phyloP scores from a whole-genome alignment of 768 basidiomycete species.

The Lentinula detonsa region DNA sequence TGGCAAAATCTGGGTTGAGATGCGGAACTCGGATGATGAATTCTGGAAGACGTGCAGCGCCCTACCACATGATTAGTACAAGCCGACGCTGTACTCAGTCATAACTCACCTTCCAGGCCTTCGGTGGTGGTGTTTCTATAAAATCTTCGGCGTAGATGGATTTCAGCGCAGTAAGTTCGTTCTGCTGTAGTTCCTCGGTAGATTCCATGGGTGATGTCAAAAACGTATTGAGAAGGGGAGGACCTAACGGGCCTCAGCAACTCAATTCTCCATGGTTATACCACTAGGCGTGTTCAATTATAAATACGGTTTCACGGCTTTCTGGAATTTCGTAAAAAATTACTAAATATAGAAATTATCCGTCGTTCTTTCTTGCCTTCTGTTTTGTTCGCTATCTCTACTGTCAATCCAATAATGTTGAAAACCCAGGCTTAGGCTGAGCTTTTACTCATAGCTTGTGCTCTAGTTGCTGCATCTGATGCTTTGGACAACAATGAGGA shows the following conservation, averaged over 20 bases:
- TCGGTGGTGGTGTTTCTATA: slow-evolving; percentile 65
- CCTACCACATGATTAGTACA: slow-evolving; percentile 30
- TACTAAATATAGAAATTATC: no score
- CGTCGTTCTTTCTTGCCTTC: no score
- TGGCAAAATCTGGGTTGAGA: slow-evolving; percentile 48
- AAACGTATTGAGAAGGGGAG: slow-evolving; percentile 9
- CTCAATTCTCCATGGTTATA: slow-evolving; percentile 7
- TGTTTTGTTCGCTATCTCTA: no score
- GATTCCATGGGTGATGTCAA: slow-evolving; percentile 54
- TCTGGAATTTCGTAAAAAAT: no score
- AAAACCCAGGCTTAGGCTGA: no score
- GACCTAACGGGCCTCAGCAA: slow-evolving; percentile 5
- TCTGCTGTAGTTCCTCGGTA: slow-evolving; percentile 51
- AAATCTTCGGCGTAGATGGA: slow-evolving; percentile 82
- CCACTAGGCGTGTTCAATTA: no score
- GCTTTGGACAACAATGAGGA: no score
- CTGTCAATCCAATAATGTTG: no score
- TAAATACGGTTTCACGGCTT: no score
- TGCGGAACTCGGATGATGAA: slow-evolving; percentile 71
- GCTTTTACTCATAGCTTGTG: no score
- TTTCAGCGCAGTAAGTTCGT: slow-evolving; percentile 73
- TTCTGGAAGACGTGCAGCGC: slow-evolving; percentile 63
- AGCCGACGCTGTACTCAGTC: not conserved
- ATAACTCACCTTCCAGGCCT: slow-evolving; percentile 71
- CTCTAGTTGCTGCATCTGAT: no score